These are phyloP conservation scores for Pyrenula aspistea DNA, from an alignment of 495 filamentous ascomycete genomes.

Conservation along the genomic window DNA sequence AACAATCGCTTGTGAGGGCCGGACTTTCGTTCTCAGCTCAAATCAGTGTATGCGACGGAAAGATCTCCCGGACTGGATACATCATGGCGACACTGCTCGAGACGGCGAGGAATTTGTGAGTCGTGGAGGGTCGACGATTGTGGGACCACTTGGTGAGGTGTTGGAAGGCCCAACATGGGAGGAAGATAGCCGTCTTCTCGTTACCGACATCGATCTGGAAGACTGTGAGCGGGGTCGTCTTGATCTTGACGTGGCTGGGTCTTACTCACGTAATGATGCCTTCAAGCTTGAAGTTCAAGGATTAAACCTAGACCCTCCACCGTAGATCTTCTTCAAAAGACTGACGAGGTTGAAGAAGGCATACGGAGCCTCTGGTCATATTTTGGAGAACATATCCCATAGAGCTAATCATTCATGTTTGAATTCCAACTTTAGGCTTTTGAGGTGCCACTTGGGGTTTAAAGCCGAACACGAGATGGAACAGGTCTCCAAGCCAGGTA, in stretches of 20 bases:
- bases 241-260: constrained; percentile 62
- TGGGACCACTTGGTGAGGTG: constrained; percentile 67
- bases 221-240: constrained; percentile 50
- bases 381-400: no score
- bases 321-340: constrained; percentile 23
- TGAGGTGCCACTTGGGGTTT: constrained; percentile 59
- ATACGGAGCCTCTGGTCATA: no score
- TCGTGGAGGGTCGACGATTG: constrained; percentile 71
- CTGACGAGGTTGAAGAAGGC: no score
- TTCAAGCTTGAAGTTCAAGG: constrained; percentile 71
- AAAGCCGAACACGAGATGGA: constrained; percentile 74
- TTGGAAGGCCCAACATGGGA: constrained; percentile 78
- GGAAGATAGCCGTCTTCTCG: constrained; percentile 42
- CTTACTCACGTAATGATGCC: constrained; percentile 71
- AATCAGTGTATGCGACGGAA: constrained; percentile 65
- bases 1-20: constrained; percentile 67
- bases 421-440: constrained; percentile 38
- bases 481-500: constrained; percentile 67
- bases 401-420: constrained; percentile 17
- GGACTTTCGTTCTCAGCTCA: constrained; percentile 75
- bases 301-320: constrained; percentile 61
- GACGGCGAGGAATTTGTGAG: constrained; percentile 35
- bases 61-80: constrained; percentile 46
- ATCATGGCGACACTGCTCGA: constrained; percentile 2
- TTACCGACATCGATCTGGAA: constrained; percentile 45